Evolutionary conservation across 176 grass and related monocot species (phyloP), one percentile per base, ranked within the genome.

Genomic region (Oropetium thomaeum): DNA sequence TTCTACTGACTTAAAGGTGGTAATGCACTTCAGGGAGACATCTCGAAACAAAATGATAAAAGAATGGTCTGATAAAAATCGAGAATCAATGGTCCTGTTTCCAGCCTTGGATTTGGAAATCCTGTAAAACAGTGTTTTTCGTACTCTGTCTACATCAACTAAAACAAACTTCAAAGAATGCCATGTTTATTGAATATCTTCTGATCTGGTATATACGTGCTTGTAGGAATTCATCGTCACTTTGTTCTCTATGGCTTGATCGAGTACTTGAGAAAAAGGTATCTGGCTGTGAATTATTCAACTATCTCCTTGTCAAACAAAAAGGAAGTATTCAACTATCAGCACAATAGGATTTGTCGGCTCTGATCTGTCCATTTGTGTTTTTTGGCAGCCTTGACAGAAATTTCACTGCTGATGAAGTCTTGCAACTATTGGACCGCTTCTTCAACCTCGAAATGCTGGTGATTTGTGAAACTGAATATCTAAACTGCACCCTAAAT

Each of bases 361-460:
- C 20, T 73, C 49, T 34, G 13, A 8, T 13, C 61, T 74, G 69
- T 82, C 26, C 61, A 44, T 13, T 11, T 86, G 5, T 68, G 30
- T 73, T 35, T 76, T 83, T 1, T 67, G 86, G 47, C 87, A 99
- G 91, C 64, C 77, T 99, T 35, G 87, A 92, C 41, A 88, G 89
- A 34, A 77, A 87, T 26, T 99, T 99, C 76, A 84, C 96, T 45
- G 67, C 89, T 17, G 89, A 90, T 17, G 96, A 99, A 79, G 84
- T 99, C 29, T 64, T 99, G 76, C 96, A 94, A 69, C 81, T 99
- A 19, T 34, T 99, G 71, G 92, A 90, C 58, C 89, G 82, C 28
- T 95, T 99, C 84, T 99, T 88, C 77, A 99, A 99, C 87, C 70
- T 99, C 77, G 91, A 99, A 79, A 88, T 92, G 89, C 78, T 99